Evolutionary conservation across 768 basidiomycete species (phyloP), one percentile per base, ranked within the genome.

Genomic region (Tricholoma sp.): DNA sequence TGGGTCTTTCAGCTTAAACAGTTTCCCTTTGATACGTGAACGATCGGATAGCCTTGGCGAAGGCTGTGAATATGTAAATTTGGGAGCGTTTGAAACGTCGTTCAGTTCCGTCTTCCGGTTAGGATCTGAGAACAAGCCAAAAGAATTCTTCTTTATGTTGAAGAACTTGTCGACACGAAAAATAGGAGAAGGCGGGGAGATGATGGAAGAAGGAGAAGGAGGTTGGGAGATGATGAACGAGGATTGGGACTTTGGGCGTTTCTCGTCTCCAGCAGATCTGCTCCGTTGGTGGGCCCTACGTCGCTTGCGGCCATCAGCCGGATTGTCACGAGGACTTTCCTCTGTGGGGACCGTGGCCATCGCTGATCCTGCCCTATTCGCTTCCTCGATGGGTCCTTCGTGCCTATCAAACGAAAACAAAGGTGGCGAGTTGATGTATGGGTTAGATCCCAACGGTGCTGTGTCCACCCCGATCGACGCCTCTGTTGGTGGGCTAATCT

Each of bases 341-440:
- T 56, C 15, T 28, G 44, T 1, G 24, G 24, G 24, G 24, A 24
- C 47, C 29, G 31, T 6, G 29, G 4, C 29, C 29, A 49, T 31
- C 47, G 47, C 44, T 47, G 7, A 5, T 20, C 3, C 13, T 9
- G 18, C 57, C 31, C 39, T 63, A 42, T 34, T 55, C 51, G 34
- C 39, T 49, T 53, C 55, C 49, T 55, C 54, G 39, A 54, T 32
- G 24, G 24, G 57, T 50, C 52, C 39, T 33, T 42, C 45, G 37
- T 41, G 55, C n/a, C 69, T 68, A 15, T 68, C 66, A 53, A 73
- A 59, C 8, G 65, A 63, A 53, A 73, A 59, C 8, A 64, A 63
- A 13, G 79, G 79, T 18, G 74, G 71, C 7, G 74, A 75, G 62
- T 80, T 79, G 64, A 80, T 77, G 61, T 74, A 79, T 36, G 79